phyloP scores from a whole-genome alignment of 257 asterid genomes.

The Paraleonurus japonicus region DNA sequence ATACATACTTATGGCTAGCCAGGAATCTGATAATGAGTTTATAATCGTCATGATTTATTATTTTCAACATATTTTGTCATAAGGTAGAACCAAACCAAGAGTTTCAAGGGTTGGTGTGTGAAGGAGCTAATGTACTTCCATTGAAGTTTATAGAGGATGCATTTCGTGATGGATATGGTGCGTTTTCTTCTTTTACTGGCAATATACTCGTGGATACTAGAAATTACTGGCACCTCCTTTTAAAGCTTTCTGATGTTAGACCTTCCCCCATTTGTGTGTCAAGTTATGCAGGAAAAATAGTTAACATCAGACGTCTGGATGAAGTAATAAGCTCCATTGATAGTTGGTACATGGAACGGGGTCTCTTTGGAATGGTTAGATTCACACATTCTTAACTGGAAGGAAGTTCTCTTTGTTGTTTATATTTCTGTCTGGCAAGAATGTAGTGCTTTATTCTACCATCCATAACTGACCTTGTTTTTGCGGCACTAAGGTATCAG shows the following conservation, averaged over 20 bases:
- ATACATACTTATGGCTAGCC: neutral
- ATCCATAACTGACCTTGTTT: neutral
- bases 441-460: neutral
- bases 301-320: conserved; percentile 83
- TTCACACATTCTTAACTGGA: neutral
- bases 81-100: conserved; percentile 99
- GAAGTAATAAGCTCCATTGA: conserved; percentile 88
- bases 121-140: conserved; percentile 98
- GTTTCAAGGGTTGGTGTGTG: conserved; percentile 95
- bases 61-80: conserved; percentile 44
- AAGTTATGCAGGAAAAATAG: conserved; percentile 91
- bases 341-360: conserved; percentile 98
- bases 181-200: conserved; percentile 32
- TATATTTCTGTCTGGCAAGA: neutral
- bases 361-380: conserved; percentile 96
- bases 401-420: neutral
- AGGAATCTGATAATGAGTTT: conserved; percentile 8
- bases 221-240: neutral
- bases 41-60: conserved; percentile 26
- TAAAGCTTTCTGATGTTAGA: conserved; percentile 43
- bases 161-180: conserved; percentile 94
- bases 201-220: neutral
- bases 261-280: conserved; percentile 44
- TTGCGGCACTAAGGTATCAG: conserved; percentile 7
- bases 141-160: conserved; percentile 86